These are phyloP conservation scores for Leccinum subgranulosum DNA, from an alignment of 768 basidiomycete species.

Conservation along the genomic window DNA sequence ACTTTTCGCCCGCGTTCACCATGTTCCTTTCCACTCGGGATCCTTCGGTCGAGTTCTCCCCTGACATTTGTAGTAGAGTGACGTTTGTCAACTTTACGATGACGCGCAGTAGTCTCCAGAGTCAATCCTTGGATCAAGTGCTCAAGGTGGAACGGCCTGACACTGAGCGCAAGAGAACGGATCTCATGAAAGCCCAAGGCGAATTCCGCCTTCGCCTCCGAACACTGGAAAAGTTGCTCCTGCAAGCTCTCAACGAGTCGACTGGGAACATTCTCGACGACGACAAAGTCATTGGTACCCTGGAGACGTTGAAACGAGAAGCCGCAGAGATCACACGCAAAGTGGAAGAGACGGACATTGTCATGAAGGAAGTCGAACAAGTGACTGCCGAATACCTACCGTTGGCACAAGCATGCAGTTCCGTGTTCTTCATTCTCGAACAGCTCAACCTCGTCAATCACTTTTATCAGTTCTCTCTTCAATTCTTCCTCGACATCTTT, in stretches of 20 bases:
- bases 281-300: slow-evolving; percentile 95
- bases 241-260: slow-evolving; percentile 96
- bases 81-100: slow-evolving; percentile 97
- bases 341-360: slow-evolving; percentile 92
- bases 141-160: slow-evolving; percentile 96
- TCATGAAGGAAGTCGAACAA: slow-evolving; percentile 95
- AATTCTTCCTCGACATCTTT: slow-evolving; percentile 98
- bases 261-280: slow-evolving; percentile 97
- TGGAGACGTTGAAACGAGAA: slow-evolving; percentile 94
- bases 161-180: slow-evolving; percentile 91
- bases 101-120: slow-evolving; percentile 98
- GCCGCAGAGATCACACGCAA: slow-evolving; percentile 95
- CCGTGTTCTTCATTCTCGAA: slow-evolving; percentile 95
- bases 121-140: slow-evolving; percentile 95
- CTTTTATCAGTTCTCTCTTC: slow-evolving; percentile 97
- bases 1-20: slow-evolving; percentile 99
- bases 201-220: slow-evolving; percentile 93
- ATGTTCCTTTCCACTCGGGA: slow-evolving; percentile 99
- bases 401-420: slow-evolving; percentile 92
- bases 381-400: slow-evolving; percentile 95
- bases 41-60: slow-evolving; percentile 96
- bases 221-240: slow-evolving; percentile 86
- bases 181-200: slow-evolving; percentile 97
- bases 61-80: slow-evolving; percentile 97
- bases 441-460: slow-evolving; percentile 92